These are phyloP conservation scores for Dissoconium aciculare DNA, from an alignment of 2,329 filamentous ascomycete species.

Conservation along the genomic window DNA sequence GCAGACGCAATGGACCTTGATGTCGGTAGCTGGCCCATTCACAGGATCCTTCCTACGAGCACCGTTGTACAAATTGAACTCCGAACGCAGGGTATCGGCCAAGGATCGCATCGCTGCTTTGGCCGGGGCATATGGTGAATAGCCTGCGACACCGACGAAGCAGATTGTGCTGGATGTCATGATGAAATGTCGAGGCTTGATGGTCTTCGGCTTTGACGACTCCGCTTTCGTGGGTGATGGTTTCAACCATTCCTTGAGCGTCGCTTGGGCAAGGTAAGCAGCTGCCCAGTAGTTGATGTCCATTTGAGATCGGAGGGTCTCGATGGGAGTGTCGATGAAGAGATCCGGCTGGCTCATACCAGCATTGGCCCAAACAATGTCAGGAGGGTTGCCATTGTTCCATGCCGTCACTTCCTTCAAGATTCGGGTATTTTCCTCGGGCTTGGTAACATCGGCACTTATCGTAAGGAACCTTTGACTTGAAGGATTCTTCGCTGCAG, in stretches of 20 bases:
- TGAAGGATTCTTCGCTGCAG: slow-evolving; percentile 47
- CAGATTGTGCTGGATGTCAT: slow-evolving; percentile 69
- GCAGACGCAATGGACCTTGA: slow-evolving; percentile 68
- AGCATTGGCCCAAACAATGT: slow-evolving; percentile 84
- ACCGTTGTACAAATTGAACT: slow-evolving; percentile 72
- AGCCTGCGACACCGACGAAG: slow-evolving; percentile 66
- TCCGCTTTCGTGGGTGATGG: slow-evolving; percentile 23
- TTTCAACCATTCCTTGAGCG: slow-evolving; percentile 58
- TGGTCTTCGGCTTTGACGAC: slow-evolving; percentile 7
- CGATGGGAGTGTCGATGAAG: slow-evolving; percentile 58
- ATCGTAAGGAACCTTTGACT: slow-evolving; percentile 72
- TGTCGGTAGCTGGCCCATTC: slow-evolving; percentile 42
- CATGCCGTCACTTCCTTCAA: slow-evolving; percentile 58
- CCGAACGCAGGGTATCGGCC: slow-evolving; percentile 68
- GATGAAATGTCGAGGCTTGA: slow-evolving; percentile 60
- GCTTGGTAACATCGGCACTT: slow-evolving; percentile 61
- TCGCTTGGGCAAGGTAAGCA: slow-evolving; percentile 71
- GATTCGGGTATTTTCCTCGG: slow-evolving; percentile 54
- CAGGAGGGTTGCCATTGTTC: slow-evolving; percentile 60
- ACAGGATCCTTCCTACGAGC: slow-evolving; percentile 28
- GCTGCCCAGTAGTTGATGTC: slow-evolving; percentile 83
- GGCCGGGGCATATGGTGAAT: slow-evolving; percentile 65
- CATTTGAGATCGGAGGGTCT: slow-evolving; percentile 62
- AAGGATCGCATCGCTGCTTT: slow-evolving; percentile 77
- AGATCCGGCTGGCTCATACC: slow-evolving; percentile 60